These are phyloP conservation scores for Hypoxylon sp. DNA, from an alignment of 2,329 filamentous ascomycete genomes.

Conservation along the genomic window DNA sequence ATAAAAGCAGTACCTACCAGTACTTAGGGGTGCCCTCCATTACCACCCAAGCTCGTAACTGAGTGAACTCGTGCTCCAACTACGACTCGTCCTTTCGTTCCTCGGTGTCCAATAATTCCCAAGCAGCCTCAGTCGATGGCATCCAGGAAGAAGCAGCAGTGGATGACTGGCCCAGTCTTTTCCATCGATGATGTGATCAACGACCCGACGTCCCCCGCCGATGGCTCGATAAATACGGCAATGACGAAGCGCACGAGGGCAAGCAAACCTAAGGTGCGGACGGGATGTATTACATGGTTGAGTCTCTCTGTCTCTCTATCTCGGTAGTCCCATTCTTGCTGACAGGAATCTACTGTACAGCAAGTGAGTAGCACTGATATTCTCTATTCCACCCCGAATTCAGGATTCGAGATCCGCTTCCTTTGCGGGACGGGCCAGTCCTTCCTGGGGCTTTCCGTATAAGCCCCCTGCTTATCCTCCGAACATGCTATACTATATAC, in stretches of 20 bases:
- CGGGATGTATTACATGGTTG: constrained; percentile 52
- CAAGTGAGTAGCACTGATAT: constrained; percentile 23
- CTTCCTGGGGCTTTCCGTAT: background rate
- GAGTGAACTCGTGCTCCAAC: background rate
- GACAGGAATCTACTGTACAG: constrained; percentile 14
- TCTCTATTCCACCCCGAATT: background rate
- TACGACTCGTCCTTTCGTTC: background rate
- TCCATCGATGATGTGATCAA: constrained; percentile 19
- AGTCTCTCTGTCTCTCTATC: constrained; percentile 20
- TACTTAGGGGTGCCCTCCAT: constrained; percentile 12
- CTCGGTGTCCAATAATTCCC: background rate
- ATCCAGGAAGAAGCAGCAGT: constrained; percentile 11
- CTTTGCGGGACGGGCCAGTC: background rate
- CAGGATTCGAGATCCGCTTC: background rate
- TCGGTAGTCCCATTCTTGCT: background rate
- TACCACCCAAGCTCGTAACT: constrained; percentile 8
- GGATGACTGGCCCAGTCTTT: constrained; percentile 17
- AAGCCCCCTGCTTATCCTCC: background rate
- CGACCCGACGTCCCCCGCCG: constrained; percentile 13
- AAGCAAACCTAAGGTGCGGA: constrained; percentile 51
- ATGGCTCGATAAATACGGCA: background rate
- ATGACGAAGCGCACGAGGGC: constrained; percentile 43
- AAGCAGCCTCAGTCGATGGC: constrained; percentile 15
- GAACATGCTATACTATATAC: no score
- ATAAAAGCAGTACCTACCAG: constrained; percentile 6